phyloP scores from a whole-genome alignment of 805 yeast genomes.

The Hanseniaspora lindneri region DNA sequence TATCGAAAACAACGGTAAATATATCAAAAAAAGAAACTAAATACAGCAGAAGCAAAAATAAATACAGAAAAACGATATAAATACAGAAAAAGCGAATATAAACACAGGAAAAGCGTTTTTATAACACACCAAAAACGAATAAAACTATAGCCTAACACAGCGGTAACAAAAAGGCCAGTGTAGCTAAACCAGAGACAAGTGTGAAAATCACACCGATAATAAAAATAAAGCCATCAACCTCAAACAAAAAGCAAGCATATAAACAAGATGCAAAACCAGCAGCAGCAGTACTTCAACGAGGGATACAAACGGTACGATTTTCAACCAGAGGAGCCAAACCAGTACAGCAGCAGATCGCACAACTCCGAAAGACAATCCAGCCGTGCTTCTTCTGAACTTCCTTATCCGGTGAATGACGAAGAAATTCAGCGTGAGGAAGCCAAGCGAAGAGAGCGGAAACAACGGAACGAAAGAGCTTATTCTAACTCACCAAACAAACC shows the following conservation, averaged over 20 bases:
- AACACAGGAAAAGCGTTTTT: neutral
- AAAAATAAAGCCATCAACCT: too few species aligned
- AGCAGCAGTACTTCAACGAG: neutral
- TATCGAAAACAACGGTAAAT: too few species aligned
- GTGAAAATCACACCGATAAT: too few species aligned
- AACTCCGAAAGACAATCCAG: too few species aligned
- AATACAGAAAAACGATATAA: neutral
- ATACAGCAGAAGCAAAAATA: neutral
- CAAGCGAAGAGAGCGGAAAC: neutral
- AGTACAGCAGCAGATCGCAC: too few species aligned
- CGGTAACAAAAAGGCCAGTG: too few species aligned
- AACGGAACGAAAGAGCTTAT: neutral
- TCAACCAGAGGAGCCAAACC: neutral
- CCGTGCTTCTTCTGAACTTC: neutral
- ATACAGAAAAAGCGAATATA: neutral
- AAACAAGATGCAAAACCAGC: neutral
- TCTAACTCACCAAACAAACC: neutral
- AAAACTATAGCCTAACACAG: too few species aligned
- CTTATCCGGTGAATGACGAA: conserved; percentile 2
- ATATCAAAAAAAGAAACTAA: neutral
- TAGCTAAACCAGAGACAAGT: too few species aligned
- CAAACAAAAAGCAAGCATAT: neutral
- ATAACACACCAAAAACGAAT: too few species aligned
- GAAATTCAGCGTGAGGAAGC: neutral
- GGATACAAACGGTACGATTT: neutral